Percentiles rank a stretch among this genome's conserved stretches.
Evolutionary conservation across 805 yeast species (phyloP).

Genomic region (Candida piceae): DNA sequence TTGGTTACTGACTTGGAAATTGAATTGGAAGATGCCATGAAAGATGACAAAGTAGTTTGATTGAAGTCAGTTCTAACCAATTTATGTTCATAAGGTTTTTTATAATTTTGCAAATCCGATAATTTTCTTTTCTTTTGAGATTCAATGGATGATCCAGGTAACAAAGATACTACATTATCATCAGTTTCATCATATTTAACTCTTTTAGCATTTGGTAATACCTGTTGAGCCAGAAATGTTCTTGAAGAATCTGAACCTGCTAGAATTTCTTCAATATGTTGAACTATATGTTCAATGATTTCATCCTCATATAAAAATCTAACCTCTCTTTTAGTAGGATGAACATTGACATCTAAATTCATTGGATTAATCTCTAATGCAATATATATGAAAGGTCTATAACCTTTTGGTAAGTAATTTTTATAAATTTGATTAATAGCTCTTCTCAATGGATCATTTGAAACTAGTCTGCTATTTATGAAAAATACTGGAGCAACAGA

Average conservation of each 20-base stretch:
- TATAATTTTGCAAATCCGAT: slow-evolving; percentile 11
- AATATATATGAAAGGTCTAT: slow-evolving; percentile 71
- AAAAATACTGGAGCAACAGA: slow-evolving; percentile 67
- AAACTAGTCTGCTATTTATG: slow-evolving; percentile 77
- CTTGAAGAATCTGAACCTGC: slow-evolving; percentile 61
- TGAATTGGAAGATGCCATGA: slow-evolving; percentile 15
- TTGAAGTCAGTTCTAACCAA: slow-evolving; percentile 66
- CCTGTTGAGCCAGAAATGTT: slow-evolving; percentile 60
- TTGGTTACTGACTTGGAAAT: no score
- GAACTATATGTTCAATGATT: slow-evolving; percentile 59
- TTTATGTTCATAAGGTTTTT: slow-evolving; percentile 53
- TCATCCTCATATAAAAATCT: slow-evolving; percentile 83
- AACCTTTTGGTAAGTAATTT: slow-evolving; percentile 71
- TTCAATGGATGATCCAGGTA: no score
- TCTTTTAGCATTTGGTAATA: slow-evolving; percentile 37
- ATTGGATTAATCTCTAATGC: slow-evolving; percentile 61
- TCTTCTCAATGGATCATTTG: slow-evolving; percentile 73
- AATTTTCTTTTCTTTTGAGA: background rate
- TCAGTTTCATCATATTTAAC: slow-evolving; percentile 10
- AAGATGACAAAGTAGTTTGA: slow-evolving; percentile 50
- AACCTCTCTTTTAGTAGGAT: slow-evolving; percentile 93
- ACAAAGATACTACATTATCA: background rate
- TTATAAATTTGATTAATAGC: slow-evolving; percentile 61
- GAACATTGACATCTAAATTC: slow-evolving; percentile 87
- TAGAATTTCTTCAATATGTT: slow-evolving; percentile 44